A percentile compares a stretch with the other conserved stretches of the same genome.
Conservation (phyloP, 495 filamentous ascomycete genomes). For the Aspergillus biplanus region DNA sequence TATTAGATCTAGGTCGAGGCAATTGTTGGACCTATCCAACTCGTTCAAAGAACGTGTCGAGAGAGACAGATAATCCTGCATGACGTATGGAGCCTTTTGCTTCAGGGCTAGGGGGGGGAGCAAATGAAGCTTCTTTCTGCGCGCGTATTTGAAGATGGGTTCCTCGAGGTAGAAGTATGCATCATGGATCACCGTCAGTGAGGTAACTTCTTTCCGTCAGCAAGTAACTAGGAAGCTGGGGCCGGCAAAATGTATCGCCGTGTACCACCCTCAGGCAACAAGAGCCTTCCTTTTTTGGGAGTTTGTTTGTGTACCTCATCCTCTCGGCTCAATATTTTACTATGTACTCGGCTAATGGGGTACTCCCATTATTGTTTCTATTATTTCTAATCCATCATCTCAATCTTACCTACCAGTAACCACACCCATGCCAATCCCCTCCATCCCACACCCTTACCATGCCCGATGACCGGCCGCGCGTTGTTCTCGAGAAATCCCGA, state of each 20-base stretch:
- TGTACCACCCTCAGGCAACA: constrained; percentile 2
- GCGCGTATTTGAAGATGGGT: background rate
- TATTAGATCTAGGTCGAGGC: no score
- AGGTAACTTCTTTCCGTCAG: background rate
- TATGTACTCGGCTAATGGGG: no score
- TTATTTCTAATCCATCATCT: constrained; percentile 3
- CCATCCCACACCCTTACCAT: constrained; percentile 29
- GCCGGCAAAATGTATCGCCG: constrained; percentile 43
- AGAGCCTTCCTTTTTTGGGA: constrained; percentile 12
- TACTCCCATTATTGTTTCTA: no score
- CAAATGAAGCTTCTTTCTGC: background rate
- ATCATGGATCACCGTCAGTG: background rate
- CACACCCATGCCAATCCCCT: background rate
- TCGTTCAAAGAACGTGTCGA: no score
- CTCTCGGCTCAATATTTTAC: no score
- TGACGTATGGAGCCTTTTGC: constrained; percentile 3
- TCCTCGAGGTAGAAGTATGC: background rate
- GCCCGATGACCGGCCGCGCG: constrained; percentile 43
- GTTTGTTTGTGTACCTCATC: background rate
- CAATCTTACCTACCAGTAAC: background rate
- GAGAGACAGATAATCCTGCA: background rate
- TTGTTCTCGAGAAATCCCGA: constrained; percentile 52
- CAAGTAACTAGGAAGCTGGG: background rate
- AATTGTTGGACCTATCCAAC: no score
- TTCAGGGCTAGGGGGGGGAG: background rate